These are phyloP conservation scores for Isabelozyma pseudorhagii DNA, from an alignment of 805 yeast genomes.

Conservation along the genomic window DNA sequence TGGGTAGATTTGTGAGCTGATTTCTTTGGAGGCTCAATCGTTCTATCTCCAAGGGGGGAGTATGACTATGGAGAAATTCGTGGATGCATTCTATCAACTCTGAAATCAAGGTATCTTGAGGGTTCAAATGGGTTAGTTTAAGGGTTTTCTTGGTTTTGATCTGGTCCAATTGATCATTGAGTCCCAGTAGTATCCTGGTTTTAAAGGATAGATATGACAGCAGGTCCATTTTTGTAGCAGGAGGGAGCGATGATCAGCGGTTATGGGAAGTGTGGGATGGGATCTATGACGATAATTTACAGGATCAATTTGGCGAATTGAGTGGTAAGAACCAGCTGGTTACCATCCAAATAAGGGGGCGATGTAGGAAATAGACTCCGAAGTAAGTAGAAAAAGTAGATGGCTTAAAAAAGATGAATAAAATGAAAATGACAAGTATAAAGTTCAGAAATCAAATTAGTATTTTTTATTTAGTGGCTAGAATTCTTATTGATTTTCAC, in stretches of 20 bases:
- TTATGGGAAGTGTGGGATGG: not conserved
- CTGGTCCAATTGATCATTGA: conserved; percentile 21
- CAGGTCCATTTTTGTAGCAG: too few species aligned
- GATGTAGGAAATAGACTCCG: too few species aligned
- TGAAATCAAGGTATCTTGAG: not conserved
- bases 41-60: conserved; percentile 34
- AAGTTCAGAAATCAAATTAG: too few species aligned
- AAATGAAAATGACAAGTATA: too few species aligned
- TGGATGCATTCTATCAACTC: conserved; percentile 20
- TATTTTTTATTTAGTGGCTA: too few species aligned
- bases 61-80: conserved; percentile 17
- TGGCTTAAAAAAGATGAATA: too few species aligned
- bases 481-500: not conserved
- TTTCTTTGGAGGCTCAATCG: conserved; percentile 57
- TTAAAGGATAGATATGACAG: conserved; percentile 8
- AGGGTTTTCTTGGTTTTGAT: conserved; percentile 16
- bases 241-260: conserved; percentile 2
- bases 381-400: too few species aligned
- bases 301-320: not conserved
- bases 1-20: conserved; percentile 45
- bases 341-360: too few species aligned
- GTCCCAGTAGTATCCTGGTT: conserved; percentile 9
- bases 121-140: conserved; percentile 13
- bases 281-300: not conserved
- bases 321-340: too few species aligned